Percentiles rank a stretch among this genome's conserved stretches.
These are phyloP conservation scores for Dactylellina parvicollis DNA, from an alignment of 2,329 filamentous ascomycete species.

Conservation along the genomic window DNA sequence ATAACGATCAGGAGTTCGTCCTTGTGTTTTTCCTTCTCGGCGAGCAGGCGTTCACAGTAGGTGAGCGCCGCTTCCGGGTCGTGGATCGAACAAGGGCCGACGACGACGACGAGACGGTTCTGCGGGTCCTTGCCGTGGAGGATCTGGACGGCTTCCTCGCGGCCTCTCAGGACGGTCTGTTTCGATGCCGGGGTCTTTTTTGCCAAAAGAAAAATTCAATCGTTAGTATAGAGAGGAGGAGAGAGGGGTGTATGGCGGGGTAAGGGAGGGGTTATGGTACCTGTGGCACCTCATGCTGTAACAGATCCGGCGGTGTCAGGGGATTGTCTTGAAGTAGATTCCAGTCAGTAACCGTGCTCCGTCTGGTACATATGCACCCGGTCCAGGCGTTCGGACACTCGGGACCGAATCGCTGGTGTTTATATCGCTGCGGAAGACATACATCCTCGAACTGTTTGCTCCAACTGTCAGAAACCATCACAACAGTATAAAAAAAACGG, in stretches of 20 bases:
- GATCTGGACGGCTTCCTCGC: constrained; percentile 73
- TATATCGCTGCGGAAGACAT: constrained; percentile 41
- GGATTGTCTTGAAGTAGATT: constrained; percentile 72
- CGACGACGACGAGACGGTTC: constrained; percentile 88
- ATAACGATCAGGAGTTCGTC: constrained; percentile 91
- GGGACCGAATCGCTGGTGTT: constrained; percentile 9
- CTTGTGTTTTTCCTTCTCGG: constrained; percentile 79
- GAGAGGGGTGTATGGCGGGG: not conserved
- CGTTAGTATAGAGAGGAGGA: not conserved
- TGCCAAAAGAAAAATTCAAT: not conserved
- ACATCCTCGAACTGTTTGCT: constrained; percentile 58
- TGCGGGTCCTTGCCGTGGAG: constrained; percentile 74
- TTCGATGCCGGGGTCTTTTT: constrained; percentile 60
- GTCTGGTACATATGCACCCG: constrained; percentile 53
- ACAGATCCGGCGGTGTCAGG: constrained; percentile 88
- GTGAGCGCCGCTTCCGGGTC: constrained; percentile 88
- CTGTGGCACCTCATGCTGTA: constrained; percentile 87
- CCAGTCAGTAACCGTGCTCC: constrained; percentile 40
- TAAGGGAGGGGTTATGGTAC: constrained; percentile 24
- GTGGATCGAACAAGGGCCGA: constrained; percentile 96
- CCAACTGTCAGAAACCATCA: constrained; percentile 55
- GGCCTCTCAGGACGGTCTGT: constrained; percentile 69
- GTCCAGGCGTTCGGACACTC: constrained; percentile 35
- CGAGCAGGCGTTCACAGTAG: constrained; percentile 82
- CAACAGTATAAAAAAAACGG: constrained; percentile 12